These are phyloP conservation scores for Aspergillus clavatus DNA, from an alignment of 2,329 filamentous ascomycete genomes.

Conservation along the genomic window DNA sequence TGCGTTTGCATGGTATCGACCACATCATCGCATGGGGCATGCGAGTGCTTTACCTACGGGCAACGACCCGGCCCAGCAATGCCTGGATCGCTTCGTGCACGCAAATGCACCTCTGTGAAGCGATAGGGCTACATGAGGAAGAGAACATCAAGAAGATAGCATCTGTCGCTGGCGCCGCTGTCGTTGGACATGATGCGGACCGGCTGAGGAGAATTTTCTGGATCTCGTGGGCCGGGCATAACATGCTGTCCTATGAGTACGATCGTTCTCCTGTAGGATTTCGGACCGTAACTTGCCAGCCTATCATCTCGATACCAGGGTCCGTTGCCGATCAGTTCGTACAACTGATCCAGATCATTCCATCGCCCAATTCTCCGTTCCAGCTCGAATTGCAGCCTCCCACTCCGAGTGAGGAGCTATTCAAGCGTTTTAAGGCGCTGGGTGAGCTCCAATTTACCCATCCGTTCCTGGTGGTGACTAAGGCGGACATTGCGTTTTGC, in stretches of 20 bases:
- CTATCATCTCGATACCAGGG: conserved; percentile 16
- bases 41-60: conserved; percentile 27
- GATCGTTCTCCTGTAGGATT: conserved; percentile 27
- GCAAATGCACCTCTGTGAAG: conserved; percentile 27
- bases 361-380: conserved; percentile 23
- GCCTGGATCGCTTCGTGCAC: conserved; percentile 32
- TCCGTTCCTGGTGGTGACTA: conserved; percentile 27
- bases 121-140: conserved; percentile 25
- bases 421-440: conserved; percentile 21
- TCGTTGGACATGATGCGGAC: conserved; percentile 26
- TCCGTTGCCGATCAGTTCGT: conserved; percentile 28
- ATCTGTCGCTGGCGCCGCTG: conserved; percentile 17
- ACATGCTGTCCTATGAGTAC: conserved; percentile 30
- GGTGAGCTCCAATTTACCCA: conserved; percentile 14
- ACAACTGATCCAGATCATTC: conserved; percentile 24
- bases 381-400: conserved; percentile 11
- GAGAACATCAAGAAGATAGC: conserved; percentile 26
- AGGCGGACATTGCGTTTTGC: conserved; percentile 28
- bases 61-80: conserved; percentile 28
- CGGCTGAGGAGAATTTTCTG: conserved; percentile 31
- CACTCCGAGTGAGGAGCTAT: conserved; percentile 19
- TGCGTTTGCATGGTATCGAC: conserved; percentile 23
- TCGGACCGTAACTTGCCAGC: conserved; percentile 21
- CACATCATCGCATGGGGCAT: conserved; percentile 29
- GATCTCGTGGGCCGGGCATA: conserved; percentile 30